Evolutionary conservation across 2,329 filamentous ascomycete genomes (phyloP), one percentile per base, ranked within the genome.

Genomic region (Hawksworthiomyces lignivorus): DNA sequence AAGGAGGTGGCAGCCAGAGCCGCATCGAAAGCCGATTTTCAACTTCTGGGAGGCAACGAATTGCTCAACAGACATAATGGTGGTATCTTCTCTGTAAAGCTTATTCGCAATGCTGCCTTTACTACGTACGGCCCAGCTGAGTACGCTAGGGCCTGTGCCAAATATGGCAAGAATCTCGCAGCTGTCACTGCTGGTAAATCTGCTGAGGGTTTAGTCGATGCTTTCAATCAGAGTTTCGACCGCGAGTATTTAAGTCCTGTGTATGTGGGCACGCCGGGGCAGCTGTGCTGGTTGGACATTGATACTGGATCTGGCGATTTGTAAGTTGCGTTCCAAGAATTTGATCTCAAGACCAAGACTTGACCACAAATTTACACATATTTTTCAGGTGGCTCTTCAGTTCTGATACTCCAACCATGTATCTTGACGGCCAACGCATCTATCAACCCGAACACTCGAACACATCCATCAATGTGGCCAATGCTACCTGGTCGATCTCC

Each of bases 281-380:
- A 81, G 51, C 73, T 64, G 4, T 56, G 86, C 48, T 72, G 77
- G 45, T 58, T 88, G 46, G 81, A 86, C 56, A 73, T 88, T 46
- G 84, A 88, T 50, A 88, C 84, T 12, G 73, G 72, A 10, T 77
- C 73, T 7, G 62, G 68, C 9, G 73, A 77, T 45, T 59, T 73
- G 81, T 92, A 73, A 74, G 82, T 77, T 35, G n/a, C 7, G 19
- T 26, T 26, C n/a, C n/a, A n/a, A n/a, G n/a, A n/a, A n/a, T n/a
- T n/a, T n/a, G n/a, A n/a, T n/a, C n/a, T n/a, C n/a, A n/a, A n/a
- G n/a, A n/a, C n/a, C n/a, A n/a, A n/a, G n/a, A n/a, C n/a, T n/a
- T n/a, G n/a, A n/a, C n/a, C n/a, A n/a, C n/a, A n/a, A n/a, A n/a
- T n/a, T n/a, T n/a, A n/a, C n/a, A n/a, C n/a, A 22, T 6, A 17